phyloP scores from a whole-genome alignment of 129 eudicot species.

The Flaveria bidentis region DNA sequence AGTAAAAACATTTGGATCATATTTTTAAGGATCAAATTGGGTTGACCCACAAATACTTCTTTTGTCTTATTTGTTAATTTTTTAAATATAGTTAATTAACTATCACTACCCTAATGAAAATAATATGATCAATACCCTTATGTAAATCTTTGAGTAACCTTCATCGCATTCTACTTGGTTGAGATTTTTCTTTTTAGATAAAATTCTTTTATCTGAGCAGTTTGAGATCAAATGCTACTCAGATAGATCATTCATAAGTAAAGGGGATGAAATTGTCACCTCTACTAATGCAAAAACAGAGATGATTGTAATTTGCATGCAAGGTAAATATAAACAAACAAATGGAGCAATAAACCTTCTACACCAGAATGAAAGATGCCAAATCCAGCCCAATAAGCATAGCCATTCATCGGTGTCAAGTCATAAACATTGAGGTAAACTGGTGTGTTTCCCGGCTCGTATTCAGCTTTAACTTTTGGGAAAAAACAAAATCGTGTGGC shows the following conservation, averaged over 20 bases:
- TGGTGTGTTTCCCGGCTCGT: constrained; percentile 63
- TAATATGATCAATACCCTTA: background rate
- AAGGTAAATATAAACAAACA: background rate
- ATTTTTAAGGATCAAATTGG: background rate
- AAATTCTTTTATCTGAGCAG: background rate
- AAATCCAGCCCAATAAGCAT: constrained; percentile 77
- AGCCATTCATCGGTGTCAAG: constrained; percentile 69
- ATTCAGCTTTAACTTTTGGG: constrained; percentile 54
- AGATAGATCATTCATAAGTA: background rate
- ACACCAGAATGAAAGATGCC: constrained; percentile 76
- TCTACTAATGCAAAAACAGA: background rate
- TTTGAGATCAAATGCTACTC: background rate
- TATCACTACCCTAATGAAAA: background rate
- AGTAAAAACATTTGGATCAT: background rate
- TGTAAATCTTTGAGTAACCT: background rate
- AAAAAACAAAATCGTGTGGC: constrained; percentile 62
- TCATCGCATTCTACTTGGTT: background rate
- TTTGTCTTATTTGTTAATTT: background rate
- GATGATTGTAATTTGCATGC: background rate
- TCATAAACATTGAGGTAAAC: constrained; percentile 75
- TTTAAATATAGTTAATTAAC: background rate
- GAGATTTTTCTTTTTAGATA: background rate
- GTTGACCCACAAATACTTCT: background rate
- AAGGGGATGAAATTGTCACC: background rate
- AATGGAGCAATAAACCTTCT: constrained; percentile 49